Conservation (phyloP, 1,284 basidiomycete species). For the Heterobasidion annosum region DNA sequence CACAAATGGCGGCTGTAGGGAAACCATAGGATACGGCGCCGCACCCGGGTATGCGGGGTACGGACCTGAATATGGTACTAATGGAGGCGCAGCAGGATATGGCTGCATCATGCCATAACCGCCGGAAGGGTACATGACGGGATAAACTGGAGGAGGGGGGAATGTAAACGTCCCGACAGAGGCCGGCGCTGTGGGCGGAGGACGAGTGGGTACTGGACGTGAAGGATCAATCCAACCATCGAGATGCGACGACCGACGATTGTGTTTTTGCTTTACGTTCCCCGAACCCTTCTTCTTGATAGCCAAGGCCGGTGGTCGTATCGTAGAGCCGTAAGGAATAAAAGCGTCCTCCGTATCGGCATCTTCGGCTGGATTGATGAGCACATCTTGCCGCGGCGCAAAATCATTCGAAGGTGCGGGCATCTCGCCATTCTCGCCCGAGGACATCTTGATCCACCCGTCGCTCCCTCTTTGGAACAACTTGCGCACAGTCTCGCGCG, state of each 20-base stretch:
- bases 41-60: background rate
- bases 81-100: background rate
- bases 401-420: background rate
- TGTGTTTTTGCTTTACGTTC: background rate
- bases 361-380: constrained; percentile 6
- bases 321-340: background rate
- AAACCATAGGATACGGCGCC: background rate
- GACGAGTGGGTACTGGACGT: background rate
- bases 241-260: background rate
- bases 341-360: constrained; percentile 3
- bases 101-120: background rate
- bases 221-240: background rate
- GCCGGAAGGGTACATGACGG: background rate
- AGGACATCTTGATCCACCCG: constrained; percentile 10
- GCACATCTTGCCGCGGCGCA: background rate
- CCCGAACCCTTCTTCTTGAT: background rate
- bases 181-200: background rate
- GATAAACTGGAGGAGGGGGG: background rate
- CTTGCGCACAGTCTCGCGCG: constrained; percentile 6
- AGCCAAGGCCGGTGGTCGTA: background rate
- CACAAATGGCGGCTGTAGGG: background rate
- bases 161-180: background rate
- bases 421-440: constrained; percentile 1
- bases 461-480: constrained; percentile 11
- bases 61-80: background rate